A percentile compares a stretch with the other conserved stretches of the same genome.
These are phyloP conservation scores for Leucaena leucocephala DNA, from an alignment of 306 rosid species.

Conservation along the genomic window DNA sequence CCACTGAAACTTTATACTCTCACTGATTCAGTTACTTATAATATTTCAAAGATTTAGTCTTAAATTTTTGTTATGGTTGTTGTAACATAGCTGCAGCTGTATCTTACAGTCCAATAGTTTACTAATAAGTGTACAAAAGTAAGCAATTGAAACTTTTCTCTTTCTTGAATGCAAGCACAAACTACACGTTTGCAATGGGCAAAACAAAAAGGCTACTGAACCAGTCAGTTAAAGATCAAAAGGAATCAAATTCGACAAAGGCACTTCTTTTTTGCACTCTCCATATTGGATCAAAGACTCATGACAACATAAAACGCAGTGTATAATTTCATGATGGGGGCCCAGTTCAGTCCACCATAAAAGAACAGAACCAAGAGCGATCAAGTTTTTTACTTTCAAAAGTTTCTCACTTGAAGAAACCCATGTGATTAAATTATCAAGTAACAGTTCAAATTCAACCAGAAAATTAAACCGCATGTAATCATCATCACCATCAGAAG, in stretches of 20 bases:
- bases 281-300: not conserved
- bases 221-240: constrained; percentile 24
- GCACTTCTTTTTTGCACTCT: constrained; percentile 1
- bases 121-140: not conserved
- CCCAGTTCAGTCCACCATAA: constrained; percentile 13
- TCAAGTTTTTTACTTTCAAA: constrained; percentile 26
- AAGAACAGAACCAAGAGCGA: constrained; percentile 14
- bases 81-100: not conserved
- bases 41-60: not conserved
- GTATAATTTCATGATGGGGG: constrained; percentile 6
- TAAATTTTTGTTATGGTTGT: not conserved
- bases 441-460: not conserved
- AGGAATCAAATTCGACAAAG: constrained; percentile 29
- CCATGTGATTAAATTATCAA: constrained; percentile 14
- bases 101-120: not conserved
- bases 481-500: not conserved
- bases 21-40: constrained; percentile 24
- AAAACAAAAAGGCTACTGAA: constrained; percentile 1
- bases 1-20: not conserved
- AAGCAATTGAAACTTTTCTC: not conserved
- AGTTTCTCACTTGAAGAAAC: constrained; percentile 15
- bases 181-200: constrained; percentile 11
- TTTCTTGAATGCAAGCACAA: constrained; percentile 17
- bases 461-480: not conserved
- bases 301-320: constrained; percentile 23